A percentile compares a stretch with the other conserved stretches of the same genome.
These are phyloP conservation scores for Phialemoniopsis sp. DNA, from an alignment of 2,329 filamentous ascomycete genomes.

Conservation along the genomic window DNA sequence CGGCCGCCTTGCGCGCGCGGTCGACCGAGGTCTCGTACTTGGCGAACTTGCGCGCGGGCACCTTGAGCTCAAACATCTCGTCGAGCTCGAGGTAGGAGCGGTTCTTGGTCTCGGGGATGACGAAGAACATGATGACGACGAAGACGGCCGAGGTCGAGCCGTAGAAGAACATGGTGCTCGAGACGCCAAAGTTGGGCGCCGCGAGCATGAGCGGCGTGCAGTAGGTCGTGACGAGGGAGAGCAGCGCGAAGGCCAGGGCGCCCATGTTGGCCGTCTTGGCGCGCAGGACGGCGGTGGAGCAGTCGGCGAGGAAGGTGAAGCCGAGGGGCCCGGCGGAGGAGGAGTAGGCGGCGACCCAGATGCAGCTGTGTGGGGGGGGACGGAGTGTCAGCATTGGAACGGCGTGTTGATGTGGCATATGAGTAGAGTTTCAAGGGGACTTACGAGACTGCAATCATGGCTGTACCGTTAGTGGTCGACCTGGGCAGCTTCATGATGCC, in stretches of 20 bases:
- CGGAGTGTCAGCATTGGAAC: background rate
- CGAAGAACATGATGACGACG: conserved; percentile 8
- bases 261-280: conserved; percentile 6
- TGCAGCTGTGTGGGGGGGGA: background rate
- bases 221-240: conserved; percentile 6
- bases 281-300: conserved; percentile 5
- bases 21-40: conserved; percentile 11
- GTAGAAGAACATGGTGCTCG: conserved; percentile 4
- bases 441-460: conserved; percentile 4
- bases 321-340: conserved; percentile 4
- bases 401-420: too few relatives aligned
- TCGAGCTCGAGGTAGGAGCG: conserved; percentile 41
- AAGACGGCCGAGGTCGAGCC: conserved; percentile 7
- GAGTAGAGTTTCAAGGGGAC: too few relatives aligned
- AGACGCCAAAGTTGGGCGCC: background rate
- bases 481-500: conserved; percentile 4
- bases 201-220: conserved; percentile 5
- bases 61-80: conserved; percentile 26
- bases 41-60: conserved; percentile 27
- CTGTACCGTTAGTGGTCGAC: conserved; percentile 2
- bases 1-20: conserved; percentile 1
- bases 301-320: conserved; percentile 5
- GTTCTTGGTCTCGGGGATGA: conserved; percentile 35
- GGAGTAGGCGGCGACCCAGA: conserved; percentile 6
- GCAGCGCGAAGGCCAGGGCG: conserved; percentile 3